Evolutionary conservation across 331 rosid species (phyloP).

Genomic region (Dryas integrifolia): DNA sequence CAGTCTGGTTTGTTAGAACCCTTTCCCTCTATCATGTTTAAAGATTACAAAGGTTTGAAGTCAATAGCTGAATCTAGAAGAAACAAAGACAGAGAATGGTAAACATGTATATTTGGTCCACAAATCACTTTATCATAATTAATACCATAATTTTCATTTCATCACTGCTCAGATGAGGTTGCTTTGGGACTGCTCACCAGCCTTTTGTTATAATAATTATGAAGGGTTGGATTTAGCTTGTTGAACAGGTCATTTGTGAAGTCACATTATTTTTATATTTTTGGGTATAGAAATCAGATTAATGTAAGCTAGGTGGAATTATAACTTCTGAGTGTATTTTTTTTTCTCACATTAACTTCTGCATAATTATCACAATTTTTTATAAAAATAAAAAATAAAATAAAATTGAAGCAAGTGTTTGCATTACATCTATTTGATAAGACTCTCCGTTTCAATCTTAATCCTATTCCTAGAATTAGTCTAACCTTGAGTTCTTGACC

Average conservation of each 20-base stretch:
- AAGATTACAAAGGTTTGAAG: slow-evolving; percentile 4
- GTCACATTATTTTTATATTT: not conserved
- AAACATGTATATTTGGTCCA: not conserved
- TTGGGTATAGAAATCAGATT: too few species aligned
- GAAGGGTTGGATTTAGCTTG: slow-evolving; percentile 4
- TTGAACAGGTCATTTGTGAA: not conserved
- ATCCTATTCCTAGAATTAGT: not conserved
- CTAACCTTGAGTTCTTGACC: not conserved
- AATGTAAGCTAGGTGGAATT: not conserved
- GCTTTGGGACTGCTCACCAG: slow-evolving; percentile 13
- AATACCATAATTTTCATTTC: not conserved
- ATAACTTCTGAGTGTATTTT: too few species aligned
- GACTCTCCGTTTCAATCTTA: slow-evolving; percentile 2
- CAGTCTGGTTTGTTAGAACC: not conserved
- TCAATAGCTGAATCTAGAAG: slow-evolving; percentile 1
- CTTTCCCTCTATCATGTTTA: not conserved
- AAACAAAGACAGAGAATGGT: not conserved
- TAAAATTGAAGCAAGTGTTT: not conserved
- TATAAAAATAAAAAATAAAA: not conserved
- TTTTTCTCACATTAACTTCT: too few species aligned
- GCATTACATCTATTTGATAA: not conserved
- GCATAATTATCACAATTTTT: not conserved
- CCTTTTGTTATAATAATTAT: not conserved
- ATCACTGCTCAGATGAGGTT: not conserved
- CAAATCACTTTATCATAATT: not conserved